phyloP scores from a whole-genome alignment of 768 basidiomycete species.

The Naganishia onofrii region DNA sequence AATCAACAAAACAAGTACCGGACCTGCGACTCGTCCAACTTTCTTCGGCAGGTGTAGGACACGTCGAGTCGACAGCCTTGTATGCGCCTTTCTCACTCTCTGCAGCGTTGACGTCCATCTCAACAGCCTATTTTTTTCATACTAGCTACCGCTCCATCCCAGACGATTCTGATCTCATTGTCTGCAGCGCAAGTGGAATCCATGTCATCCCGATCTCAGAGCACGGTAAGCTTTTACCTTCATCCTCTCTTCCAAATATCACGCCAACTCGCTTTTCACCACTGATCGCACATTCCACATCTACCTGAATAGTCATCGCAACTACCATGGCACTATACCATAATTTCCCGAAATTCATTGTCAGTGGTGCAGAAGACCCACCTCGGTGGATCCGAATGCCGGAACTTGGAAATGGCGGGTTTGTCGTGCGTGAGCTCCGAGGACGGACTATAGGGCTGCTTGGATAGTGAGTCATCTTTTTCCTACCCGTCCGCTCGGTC shows the following conservation, averaged over 20 bases:
- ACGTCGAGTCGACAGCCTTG: conserved; percentile 24
- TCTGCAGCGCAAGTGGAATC: conserved; percentile 33
- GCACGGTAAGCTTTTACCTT: neutral
- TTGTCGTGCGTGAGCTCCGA: conserved; percentile 32
- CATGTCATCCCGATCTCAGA: conserved; percentile 34
- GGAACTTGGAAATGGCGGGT: conserved; percentile 12
- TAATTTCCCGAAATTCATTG: conserved; percentile 32
- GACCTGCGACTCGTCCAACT: conserved; percentile 35
- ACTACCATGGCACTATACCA: conserved; percentile 32
- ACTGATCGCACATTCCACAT: neutral
- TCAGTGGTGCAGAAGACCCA: neutral
- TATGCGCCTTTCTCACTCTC: neutral
- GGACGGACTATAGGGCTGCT: conserved; percentile 34
- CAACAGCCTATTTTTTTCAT: too few relatives aligned
- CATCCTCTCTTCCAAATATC: neutral
- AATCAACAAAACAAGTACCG: conserved; percentile 31
- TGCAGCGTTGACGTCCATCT: too few relatives aligned
- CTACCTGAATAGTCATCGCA: conserved; percentile 27
- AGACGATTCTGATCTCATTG: conserved; percentile 20
- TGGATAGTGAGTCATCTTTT: conserved; percentile 27
- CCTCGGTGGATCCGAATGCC: conserved; percentile 4
- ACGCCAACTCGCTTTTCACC: neutral
- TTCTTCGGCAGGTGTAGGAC: conserved; percentile 30
- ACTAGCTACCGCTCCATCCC: conserved; percentile 28
- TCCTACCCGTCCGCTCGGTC: too few relatives aligned